These are phyloP conservation scores for Talaromyces sp. DNA, from an alignment of 2,329 filamentous ascomycete species.

Conservation along the genomic window DNA sequence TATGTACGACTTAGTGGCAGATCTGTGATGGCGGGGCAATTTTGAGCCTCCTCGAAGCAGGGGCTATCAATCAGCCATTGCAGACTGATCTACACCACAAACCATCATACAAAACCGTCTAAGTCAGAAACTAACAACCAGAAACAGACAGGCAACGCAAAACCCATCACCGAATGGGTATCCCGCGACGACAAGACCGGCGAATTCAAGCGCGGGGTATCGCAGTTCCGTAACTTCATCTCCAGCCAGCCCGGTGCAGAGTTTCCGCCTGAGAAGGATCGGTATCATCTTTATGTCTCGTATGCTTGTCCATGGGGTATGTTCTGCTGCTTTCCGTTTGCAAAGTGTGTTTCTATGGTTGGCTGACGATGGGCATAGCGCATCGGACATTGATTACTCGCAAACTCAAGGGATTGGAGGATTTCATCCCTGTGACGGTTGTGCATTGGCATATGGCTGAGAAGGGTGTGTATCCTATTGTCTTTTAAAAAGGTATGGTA, in stretches of 20 bases:
- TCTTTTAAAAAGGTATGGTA: not conserved
- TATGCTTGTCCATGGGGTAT: conserved; percentile 87
- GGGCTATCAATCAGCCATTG: not conserved
- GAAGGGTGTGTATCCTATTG: conserved; percentile 47
- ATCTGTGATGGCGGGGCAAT: not conserved
- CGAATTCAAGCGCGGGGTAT: conserved; percentile 87
- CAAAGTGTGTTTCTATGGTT: not conserved
- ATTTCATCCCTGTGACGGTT: conserved; percentile 70
- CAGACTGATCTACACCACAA: too few relatives aligned
- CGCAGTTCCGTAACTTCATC: conserved; percentile 76
- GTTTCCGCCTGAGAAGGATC: conserved; percentile 78
- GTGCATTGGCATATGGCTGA: conserved; percentile 87
- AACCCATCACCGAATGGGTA: conserved; percentile 74
- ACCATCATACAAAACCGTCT: conserved; percentile 18
- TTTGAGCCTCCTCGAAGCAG: not conserved
- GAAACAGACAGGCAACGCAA: conserved; percentile 10
- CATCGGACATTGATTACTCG: conserved; percentile 82
- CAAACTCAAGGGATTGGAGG: conserved; percentile 85
- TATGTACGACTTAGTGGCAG: conserved; percentile 19
- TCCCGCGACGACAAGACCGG: conserved; percentile 69
- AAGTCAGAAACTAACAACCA: not conserved
- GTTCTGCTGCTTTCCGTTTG: conserved; percentile 20
- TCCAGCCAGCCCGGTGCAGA: conserved; percentile 64
- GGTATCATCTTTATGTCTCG: conserved; percentile 92
- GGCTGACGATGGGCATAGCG: conserved; percentile 48